Evolutionary conservation across 345 rosid genomes (phyloP).

Genomic region (Boechera retrofracta): DNA sequence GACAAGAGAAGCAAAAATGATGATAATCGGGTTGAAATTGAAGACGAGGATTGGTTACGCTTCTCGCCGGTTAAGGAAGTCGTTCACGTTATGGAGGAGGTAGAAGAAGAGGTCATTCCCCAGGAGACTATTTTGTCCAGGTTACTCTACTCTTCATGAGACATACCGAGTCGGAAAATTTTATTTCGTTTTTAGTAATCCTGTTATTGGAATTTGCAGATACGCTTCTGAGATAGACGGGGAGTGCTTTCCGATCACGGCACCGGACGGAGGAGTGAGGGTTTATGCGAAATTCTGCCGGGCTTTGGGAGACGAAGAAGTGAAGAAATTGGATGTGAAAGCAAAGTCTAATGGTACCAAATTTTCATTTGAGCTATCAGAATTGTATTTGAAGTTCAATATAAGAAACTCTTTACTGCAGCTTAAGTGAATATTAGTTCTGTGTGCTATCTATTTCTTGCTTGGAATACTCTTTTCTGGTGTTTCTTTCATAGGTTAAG

Average conservation of each 20-base stretch:
- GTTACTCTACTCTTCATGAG: slow-evolving; percentile 27
- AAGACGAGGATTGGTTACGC: slow-evolving; percentile 73
- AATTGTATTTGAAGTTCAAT: slow-evolving; percentile 1
- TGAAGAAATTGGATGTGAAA: slow-evolving; percentile 54
- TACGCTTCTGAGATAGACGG: slow-evolving; percentile 82
- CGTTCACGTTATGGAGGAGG: slow-evolving; percentile 30
- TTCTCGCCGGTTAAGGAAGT: slow-evolving; percentile 53
- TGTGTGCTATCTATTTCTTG: neutral
- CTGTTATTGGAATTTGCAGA: slow-evolving; percentile 21
- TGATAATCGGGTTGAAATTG: slow-evolving; percentile 24
- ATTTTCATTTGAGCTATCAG: neutral
- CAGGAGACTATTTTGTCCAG: slow-evolving; percentile 66
- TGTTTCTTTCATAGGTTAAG: neutral
- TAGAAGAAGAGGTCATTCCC: slow-evolving; percentile 43
- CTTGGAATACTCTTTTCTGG: neutral
- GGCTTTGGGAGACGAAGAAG: slow-evolving; percentile 48
- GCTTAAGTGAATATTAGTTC: neutral
- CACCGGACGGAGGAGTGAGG: slow-evolving; percentile 83
- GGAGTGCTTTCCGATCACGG: slow-evolving; percentile 79
- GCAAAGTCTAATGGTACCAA: slow-evolving; percentile 56
- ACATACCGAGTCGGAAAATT: neutral
- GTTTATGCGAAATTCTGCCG: slow-evolving; percentile 80
- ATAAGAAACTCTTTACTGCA: neutral
- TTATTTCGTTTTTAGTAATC: neutral
- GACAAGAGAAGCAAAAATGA: slow-evolving; percentile 64